Evolutionary conservation across 345 rosid species (phyloP).

Genomic region (Acer campestre): DNA sequence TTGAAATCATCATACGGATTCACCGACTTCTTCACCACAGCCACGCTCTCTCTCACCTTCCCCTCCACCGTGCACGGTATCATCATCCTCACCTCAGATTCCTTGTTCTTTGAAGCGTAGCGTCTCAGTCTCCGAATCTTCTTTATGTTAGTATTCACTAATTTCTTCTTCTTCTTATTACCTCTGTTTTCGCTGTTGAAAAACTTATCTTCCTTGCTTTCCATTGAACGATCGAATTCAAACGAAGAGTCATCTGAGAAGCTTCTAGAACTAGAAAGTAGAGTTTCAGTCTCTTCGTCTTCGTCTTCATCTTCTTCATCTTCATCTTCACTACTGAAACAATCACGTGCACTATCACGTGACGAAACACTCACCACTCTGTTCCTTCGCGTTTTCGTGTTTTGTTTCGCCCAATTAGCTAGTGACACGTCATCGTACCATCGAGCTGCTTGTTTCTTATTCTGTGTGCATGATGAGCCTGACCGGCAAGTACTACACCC

Average conservation of each 20-base stretch:
- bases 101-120: constrained; percentile 22
- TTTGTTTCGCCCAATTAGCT: not conserved
- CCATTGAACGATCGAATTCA: constrained; percentile 17
- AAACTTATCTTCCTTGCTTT: not conserved
- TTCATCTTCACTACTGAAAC: constrained; percentile 19
- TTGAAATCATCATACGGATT: constrained; percentile 60
- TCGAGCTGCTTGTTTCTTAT: constrained; percentile 1
- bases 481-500: constrained; percentile 7
- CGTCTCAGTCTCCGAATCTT: constrained; percentile 18
- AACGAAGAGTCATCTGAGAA: constrained; percentile 28
- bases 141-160: not conserved
- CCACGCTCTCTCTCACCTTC: constrained; percentile 50
- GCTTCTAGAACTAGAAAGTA: constrained; percentile 31
- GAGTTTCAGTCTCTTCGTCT: constrained; percentile 21
- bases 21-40: constrained; percentile 58
- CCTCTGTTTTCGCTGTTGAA: not conserved
- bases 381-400: not conserved
- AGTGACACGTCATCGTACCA: constrained; percentile 13
- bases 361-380: constrained; percentile 6
- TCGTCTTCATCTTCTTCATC: constrained; percentile 10
- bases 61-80: constrained; percentile 14
- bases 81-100: constrained; percentile 20
- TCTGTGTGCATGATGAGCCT: constrained; percentile 12
- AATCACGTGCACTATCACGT: constrained; percentile 1
- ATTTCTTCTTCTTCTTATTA: constrained; percentile 7